Conservation (phyloP, 2,329 filamentous ascomycete genomes). For the Sporothrix protearum region DNA sequence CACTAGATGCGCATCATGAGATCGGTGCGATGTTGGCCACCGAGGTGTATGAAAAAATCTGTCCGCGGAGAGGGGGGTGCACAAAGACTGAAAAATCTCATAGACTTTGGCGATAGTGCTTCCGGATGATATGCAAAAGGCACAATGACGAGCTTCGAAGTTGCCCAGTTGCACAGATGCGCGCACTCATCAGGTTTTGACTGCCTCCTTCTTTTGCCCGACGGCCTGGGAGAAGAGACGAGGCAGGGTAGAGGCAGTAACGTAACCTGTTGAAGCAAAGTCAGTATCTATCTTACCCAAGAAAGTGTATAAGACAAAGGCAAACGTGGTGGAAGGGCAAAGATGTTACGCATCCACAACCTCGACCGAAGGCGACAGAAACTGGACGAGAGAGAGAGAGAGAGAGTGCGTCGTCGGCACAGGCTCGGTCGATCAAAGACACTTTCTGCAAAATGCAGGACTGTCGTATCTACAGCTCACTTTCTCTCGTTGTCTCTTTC, state of each 20-base stretch:
- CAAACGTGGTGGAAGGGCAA: not conserved
- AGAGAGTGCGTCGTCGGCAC: not conserved
- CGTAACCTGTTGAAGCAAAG: not conserved
- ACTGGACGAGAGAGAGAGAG: not conserved
- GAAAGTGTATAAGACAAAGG: not conserved
- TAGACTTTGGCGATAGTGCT: not conserved
- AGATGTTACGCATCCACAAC: not conserved
- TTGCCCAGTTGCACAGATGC: not conserved
- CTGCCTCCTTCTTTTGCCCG: not conserved
- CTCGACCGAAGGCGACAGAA: constrained; percentile 16
- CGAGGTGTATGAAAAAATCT: constrained; percentile 8
- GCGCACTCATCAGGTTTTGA: not conserved
- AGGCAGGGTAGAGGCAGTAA: not conserved
- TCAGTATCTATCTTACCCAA: not conserved
- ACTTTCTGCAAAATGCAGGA: not conserved
- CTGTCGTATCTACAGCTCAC: not conserved
- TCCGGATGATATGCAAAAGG: not conserved
- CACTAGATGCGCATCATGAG: not conserved
- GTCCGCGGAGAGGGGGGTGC: not conserved
- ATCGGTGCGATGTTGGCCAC: not conserved
- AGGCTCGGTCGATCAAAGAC: not conserved
- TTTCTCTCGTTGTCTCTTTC: not conserved
- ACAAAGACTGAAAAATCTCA: not conserved
- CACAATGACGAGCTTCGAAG: not conserved
- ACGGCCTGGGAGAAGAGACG: not conserved